Percentiles rank a stretch among this genome's conserved stretches.
phyloP scores from a whole-genome alignment of 2,329 filamentous ascomycete species.

The Fusarium verrucosum region DNA sequence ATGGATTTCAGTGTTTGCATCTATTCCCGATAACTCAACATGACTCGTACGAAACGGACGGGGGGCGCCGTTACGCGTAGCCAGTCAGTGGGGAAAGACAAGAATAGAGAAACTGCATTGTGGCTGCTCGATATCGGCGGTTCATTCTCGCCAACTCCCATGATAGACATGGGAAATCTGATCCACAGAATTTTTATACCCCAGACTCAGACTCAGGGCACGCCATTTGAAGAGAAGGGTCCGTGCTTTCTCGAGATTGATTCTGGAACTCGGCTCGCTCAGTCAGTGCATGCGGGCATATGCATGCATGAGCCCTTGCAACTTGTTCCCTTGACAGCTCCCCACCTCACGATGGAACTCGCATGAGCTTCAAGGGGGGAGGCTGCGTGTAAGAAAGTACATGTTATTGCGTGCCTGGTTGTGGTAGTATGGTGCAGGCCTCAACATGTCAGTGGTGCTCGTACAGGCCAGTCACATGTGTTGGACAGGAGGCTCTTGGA shows the following conservation, averaged over 20 bases:
- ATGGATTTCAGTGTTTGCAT: slow-evolving; percentile 1
- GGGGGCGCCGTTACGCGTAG: slow-evolving; percentile 30
- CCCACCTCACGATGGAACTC: slow-evolving; percentile 29
- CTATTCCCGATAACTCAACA: slow-evolving; percentile 1
- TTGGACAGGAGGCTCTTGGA: neutral
- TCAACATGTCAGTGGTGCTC: neutral
- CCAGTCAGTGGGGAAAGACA: slow-evolving; percentile 5
- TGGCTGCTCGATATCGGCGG: slow-evolving; percentile 27
- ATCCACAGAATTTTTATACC: slow-evolving; percentile 15
- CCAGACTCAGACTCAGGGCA: slow-evolving; percentile 1
- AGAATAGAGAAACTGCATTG: slow-evolving; percentile 2
- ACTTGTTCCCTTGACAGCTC: slow-evolving; percentile 11
- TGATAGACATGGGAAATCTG: slow-evolving; percentile 2
- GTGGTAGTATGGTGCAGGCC: neutral
- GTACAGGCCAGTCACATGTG: neutral
- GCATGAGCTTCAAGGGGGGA: neutral
- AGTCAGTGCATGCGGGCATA: neutral
- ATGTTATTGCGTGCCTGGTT: slow-evolving; percentile 22
- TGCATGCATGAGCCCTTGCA: neutral
- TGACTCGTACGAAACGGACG: slow-evolving; percentile 29
- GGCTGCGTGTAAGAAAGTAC: slow-evolving; percentile 8
- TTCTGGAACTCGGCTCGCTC: slow-evolving; percentile 40
- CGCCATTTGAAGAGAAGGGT: neutral
- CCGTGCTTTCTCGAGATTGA: slow-evolving; percentile 37
- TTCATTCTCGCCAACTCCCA: slow-evolving; percentile 33